Evolutionary conservation across 2,329 filamentous ascomycete species (phyloP), one percentile per base, ranked within the genome.

Genomic region (Cytospora chrysosperma): DNA sequence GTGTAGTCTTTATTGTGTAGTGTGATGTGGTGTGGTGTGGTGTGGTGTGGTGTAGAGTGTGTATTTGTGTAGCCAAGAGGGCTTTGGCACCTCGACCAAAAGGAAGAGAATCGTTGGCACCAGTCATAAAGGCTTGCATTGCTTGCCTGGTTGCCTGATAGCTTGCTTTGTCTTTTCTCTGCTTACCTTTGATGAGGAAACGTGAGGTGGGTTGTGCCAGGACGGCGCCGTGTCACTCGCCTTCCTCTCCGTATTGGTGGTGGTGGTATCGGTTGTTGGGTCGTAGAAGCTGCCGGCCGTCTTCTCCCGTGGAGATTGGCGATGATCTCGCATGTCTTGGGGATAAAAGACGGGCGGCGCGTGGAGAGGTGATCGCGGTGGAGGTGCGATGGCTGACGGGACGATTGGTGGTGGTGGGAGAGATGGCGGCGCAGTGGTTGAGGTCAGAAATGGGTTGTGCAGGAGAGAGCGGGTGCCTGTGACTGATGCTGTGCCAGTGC

Each of bases 201-300:
- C 72, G 69, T 77, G 76, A 64, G 75, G 75, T 72, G 76, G 73
- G 72, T 75, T 78, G 70, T 78, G 78, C 79, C 80, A 82, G 69
- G 79, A 81, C 69, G 79, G 77, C 50, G 69, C 71, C 43, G 73
- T 68, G 70, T 83, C 81, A 64, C 78, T 80, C 68, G 78, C 72
- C 65, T 75, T 76, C 69, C 78, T 80, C 71, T 81, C 79, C 66
- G 75, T 78, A 67, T 77, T 79, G 59, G 77, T 78, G 40, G 79
- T 67, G 56, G 77, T 79, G 65, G 77, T 78, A 74, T 85, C 82
- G 51, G 79, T 82, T 51, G 79, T 79, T 19, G 82, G 82, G 69
- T 85, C 82, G 75, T 85, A 85, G 74, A 82, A 83, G 72, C 79
- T 78, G 70, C 80, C 75, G 62, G 75, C 72, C 19, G 73, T 71